Base-by-base conservation (phyloP, 768 basidiomycete species). In the Leccinellum albellum region DNA sequence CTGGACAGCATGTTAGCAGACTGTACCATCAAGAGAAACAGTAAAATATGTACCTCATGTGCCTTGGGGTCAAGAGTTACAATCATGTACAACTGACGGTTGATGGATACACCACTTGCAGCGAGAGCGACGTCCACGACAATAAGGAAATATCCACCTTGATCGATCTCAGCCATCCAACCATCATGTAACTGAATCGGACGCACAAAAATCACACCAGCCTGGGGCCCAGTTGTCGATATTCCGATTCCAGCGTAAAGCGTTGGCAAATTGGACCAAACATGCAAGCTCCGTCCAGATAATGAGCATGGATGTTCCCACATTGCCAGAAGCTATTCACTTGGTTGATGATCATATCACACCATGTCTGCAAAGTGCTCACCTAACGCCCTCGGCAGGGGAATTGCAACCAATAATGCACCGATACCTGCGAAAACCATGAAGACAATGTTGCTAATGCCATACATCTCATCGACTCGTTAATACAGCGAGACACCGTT, bases 151-250 rank as follows among this genome's bases (percentile, higher is more conserved):
- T 75, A 76, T n/a, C 50, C 48, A 12, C 56, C 64, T 66, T 46
- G 29, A 49, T 37, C 40, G 13, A 50, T 4, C 12, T 64, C 8
- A 65, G 51, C 29, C 15, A 26, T 12, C n/a, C 4, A 32, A 28
- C 1, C 9, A 0, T 14, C 12, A 2, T 47, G 13, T 3, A 17
- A 45, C 21, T 21, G 15, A 35, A 6, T 8, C 21, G 17, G 10
- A 66, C 80, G 57, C 52, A 84, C 83, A 73, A 47, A 85, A 80
- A 64, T 85, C 83, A 64, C 84, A 84, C 78, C 80, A 85, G 8
- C 74, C 70, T 0, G 79, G 80, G 0, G 69, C 57, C 24, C 58
- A 55, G 58, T 77, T 67, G 2, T 57, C 57, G 23, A 63, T 52
- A 23, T 66, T 74, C 14, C 68, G 60, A 32, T 63, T 61, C 77